Base-by-base conservation (phyloP, 225 moss, liverwort and hornwort species). In the Ulota crispa region DNA sequence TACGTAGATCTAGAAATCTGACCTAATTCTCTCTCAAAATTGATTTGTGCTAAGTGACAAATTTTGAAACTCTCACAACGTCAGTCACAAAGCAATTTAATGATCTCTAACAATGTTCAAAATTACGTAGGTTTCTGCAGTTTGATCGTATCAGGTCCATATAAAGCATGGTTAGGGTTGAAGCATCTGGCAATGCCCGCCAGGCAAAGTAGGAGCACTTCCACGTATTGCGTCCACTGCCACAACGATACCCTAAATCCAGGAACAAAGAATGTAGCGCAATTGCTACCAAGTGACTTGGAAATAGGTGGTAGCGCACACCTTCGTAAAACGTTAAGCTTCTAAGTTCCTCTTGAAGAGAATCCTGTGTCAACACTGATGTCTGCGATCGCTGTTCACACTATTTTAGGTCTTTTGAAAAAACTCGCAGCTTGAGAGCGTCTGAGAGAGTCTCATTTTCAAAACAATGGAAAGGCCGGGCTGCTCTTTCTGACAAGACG, bases 401-500 rank as follows among this genome's bases (percentile, higher is more conserved):
- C 32, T 32, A 24, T 11, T 52, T 15, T 52, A 41, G 27, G 36
- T 62, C 53, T 67, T 68, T 21, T 0, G 4, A 37, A 50, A 9
- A 57, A 66, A 57, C 0, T 31, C 0, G 11, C 0, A 83, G 2
- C 2, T 52, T 0, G 1, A 83, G 1, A 11, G 9, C 1, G 0
- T 13, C 1, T 21, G 2, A 73, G 11, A 9, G 16, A 60, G 53
- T 78, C 14, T 72, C 59, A 23, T 36, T 4, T 56, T 26, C 32
- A n/a, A 70, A 68, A 69, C 3, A 4, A 30, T 2, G 4, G 0
- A 9, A 37, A 50, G 14, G 0, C 0, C 21, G 0, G 3, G 45
- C 4, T 13, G 1, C 2, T 56, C 20, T 64, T 28, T 19, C 0
- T 1, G 24, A 14, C 1, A 24, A 30, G 28, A 9, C 0, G 1